phyloP scores from a whole-genome alignment of 371 early-diverging fungal species.

The Rhizomucor miehei region DNA sequence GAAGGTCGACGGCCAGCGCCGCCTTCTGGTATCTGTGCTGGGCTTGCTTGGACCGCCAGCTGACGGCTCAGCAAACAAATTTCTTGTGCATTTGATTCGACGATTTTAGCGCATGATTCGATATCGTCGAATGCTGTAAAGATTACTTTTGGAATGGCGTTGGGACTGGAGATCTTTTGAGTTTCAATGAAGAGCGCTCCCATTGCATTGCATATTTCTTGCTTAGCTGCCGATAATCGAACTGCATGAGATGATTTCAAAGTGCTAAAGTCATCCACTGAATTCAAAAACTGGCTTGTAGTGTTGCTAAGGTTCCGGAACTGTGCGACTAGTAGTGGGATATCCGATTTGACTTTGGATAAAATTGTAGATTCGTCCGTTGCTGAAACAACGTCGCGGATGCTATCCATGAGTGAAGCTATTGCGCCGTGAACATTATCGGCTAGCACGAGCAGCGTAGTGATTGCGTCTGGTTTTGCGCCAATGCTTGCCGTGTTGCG shows the following conservation, averaged over 20 bases:
- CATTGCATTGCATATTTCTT: conserved; percentile 66
- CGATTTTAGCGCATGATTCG: conserved; percentile 13
- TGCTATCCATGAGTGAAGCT: conserved; percentile 31
- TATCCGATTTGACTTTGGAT: conserved; percentile 42
- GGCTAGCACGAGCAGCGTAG: conserved; percentile 21
- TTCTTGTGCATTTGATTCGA: conserved; percentile 16
- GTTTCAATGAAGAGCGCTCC: conserved; percentile 67
- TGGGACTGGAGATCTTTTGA: conserved; percentile 55
- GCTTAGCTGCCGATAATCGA: conserved; percentile 55
- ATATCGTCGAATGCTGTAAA: conserved; percentile 17
- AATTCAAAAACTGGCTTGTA: conserved; percentile 38
- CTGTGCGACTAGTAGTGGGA: conserved; percentile 56
- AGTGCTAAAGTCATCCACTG: conserved; percentile 30
- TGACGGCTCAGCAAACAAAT: conserved; percentile 21
- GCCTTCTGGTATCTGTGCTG: neutral
- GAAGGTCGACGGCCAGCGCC: conserved; percentile 17
- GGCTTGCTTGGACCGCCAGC: neutral
- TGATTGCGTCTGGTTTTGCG: conserved; percentile 14
- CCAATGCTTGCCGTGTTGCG: conserved; percentile 3
- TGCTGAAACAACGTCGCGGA: conserved; percentile 19
- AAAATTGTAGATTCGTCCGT: conserved; percentile 11
- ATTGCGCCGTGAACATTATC: conserved; percentile 33
- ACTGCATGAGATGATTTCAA: conserved; percentile 9
- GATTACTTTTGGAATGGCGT: conserved; percentile 18
- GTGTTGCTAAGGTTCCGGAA: conserved; percentile 53